phyloP scores from a whole-genome alignment of 116 monocot species.

The Iris pallida region DNA sequence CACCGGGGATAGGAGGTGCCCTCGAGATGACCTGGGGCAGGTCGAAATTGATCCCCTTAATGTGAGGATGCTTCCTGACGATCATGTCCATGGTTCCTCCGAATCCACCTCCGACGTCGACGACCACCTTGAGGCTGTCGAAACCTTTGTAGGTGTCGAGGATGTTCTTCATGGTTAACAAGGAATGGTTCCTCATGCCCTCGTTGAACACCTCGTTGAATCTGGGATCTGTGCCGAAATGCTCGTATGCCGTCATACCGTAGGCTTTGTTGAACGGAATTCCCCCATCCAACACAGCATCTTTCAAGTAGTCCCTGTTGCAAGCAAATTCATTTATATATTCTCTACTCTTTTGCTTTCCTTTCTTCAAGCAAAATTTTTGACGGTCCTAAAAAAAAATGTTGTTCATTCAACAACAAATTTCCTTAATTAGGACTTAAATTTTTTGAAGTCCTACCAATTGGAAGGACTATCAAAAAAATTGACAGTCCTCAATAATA shows the following conservation, averaged over 20 bases:
- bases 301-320: constrained; percentile 20
- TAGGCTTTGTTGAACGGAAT: constrained; percentile 2
- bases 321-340: no score
- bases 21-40: constrained; percentile 17
- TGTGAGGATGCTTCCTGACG: constrained; percentile 8
- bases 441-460: no score
- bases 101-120: constrained; percentile 18
- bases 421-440: no score
- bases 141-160: constrained; percentile 17
- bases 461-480: no score
- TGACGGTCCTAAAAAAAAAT: no score
- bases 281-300: constrained; percentile 21
- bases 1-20: constrained; percentile 13
- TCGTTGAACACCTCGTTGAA: constrained; percentile 22
- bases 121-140: not conserved
- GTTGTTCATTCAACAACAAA: no score
- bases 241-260: constrained; percentile 4
- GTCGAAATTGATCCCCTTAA: constrained; percentile 22
- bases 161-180: constrained; percentile 15
- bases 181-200: constrained; percentile 18
- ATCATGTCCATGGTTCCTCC: constrained; percentile 21
- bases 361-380: no score
- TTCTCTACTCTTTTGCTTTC: no score
- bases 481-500: no score
- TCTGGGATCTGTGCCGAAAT: constrained; percentile 9